A percentile compares a stretch with the other conserved stretches of the same genome.
phyloP scores from a whole-genome alignment of 2,329 filamentous ascomycete species.

The Thelonectria rubi region DNA sequence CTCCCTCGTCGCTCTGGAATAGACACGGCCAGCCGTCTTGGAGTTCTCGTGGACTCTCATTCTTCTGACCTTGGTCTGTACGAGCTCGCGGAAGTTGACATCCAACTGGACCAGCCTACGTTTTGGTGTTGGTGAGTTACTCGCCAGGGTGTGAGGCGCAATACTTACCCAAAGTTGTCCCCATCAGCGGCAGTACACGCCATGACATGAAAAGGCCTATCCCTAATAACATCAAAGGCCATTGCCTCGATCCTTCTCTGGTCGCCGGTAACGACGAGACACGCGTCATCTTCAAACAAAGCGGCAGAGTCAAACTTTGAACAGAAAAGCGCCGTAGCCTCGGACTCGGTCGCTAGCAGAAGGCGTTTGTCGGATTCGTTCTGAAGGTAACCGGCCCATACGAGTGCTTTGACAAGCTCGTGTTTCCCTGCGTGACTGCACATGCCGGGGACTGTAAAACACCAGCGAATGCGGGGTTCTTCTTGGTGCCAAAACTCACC shows the following conservation, averaged over 20 bases:
- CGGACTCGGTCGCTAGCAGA: conserved; percentile 93
- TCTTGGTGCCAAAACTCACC: conserved; percentile 98
- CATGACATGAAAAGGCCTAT: conserved; percentile 94
- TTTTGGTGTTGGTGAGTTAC: too few relatives aligned
- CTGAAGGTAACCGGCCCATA: conserved; percentile 94
- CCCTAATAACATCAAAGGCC: conserved; percentile 97
- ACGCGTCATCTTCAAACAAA: conserved; percentile 97
- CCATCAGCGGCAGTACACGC: conserved; percentile 98
- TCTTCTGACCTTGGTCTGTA: conserved; percentile 96
- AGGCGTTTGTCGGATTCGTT: conserved; percentile 98
- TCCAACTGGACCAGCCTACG: conserved; percentile 96
- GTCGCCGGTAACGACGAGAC: conserved; percentile 97
- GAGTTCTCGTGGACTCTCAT: conserved; percentile 99
- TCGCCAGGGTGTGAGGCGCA: too few relatives aligned
- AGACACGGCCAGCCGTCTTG: conserved; percentile 94
- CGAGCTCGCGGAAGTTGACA: conserved; percentile 97
- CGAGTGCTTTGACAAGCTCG: conserved; percentile 93
- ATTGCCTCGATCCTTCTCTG: conserved; percentile 99
- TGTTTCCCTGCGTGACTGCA: conserved; percentile 99
- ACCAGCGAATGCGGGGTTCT: conserved; percentile 97
- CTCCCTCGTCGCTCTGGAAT: conserved; percentile 99
- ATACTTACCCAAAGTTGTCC: too few relatives aligned
- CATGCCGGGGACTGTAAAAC: conserved; percentile 97
- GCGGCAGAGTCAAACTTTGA: conserved; percentile 93
- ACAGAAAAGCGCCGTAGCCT: conserved; percentile 97